Evolutionary conservation across 176 grass and related monocot genomes (phyloP), one percentile per base, ranked within the genome.

Genomic region (Oryza coarctata): DNA sequence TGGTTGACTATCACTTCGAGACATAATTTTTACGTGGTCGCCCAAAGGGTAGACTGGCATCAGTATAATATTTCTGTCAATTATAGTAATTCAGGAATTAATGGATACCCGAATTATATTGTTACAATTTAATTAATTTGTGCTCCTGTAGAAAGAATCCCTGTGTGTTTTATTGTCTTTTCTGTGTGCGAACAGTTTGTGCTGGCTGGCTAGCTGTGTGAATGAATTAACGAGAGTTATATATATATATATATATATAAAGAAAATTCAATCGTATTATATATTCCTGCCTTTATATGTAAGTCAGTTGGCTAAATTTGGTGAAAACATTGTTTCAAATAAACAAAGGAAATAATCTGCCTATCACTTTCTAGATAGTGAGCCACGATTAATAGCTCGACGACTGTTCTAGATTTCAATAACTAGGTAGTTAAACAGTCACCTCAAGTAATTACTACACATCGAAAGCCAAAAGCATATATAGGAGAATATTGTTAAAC

Each of bases 381-480:
- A 1, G 18, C 11, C 65, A 77, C 41, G 43, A 85, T 44, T 17
- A 82, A 85, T 44, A 12, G 36, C 39, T 27, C 25, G 12, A 70
- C 25, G 20, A 70, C 12, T 62, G 31, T 70, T 85, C 26, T 70
- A 26, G 50, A 45, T 70, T 41, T 77, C 40, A 43, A 61, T 70
- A 33, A 70, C 73, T 40, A 61, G 65, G 36, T 85, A 22, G 83
- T 63, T 85, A 45, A n/a, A 27, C 22, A 14, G 74, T 78, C 83
- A 12, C 58, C 5, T 70, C 65, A 44, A 72, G 15, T 26, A 68
- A 62, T 77, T 62, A 76, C 69, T 63, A 52, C 23, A 34, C 64
- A 77, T 33, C 47, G 70, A 70, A 84, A 84, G 4, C 73, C 47
- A 70, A 77, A 84, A 84, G 65, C 20, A 84, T 9, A 70, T 1